Evolutionary conservation across 2,329 filamentous ascomycete genomes (phyloP).

Genomic region (Pseudogymnoascus sp.): DNA sequence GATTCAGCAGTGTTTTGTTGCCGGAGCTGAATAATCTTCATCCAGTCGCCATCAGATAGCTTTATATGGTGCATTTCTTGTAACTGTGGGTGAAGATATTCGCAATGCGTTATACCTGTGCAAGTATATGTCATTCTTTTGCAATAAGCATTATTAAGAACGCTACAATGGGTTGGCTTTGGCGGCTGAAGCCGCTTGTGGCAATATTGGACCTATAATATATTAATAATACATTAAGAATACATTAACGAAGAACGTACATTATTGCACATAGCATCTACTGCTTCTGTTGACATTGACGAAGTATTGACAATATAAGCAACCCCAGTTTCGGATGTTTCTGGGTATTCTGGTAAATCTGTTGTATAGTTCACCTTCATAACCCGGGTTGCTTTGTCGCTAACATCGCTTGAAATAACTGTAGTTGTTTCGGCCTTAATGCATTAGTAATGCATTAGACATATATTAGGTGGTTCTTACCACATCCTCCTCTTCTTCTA

Average conservation of each 20-base stretch:
- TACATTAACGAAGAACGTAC: not conserved
- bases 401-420: not conserved
- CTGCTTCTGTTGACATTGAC: not conserved
- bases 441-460: conserved; percentile 4
- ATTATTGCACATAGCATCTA: not conserved
- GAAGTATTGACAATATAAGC: not conserved
- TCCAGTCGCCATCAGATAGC: too few species aligned
- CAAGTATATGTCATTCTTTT: too few species aligned
- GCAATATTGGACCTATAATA: conserved; percentile 7
- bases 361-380: not conserved
- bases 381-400: not conserved
- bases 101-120: too few species aligned
- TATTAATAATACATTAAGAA: conserved; percentile 6
- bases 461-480: not conserved
- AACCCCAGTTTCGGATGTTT: conserved; percentile 1
- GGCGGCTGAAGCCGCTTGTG: not conserved
- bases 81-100: too few species aligned
- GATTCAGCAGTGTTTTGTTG: too few species aligned
- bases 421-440: not conserved
- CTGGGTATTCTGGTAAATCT: conserved; percentile 2
- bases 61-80: too few species aligned
- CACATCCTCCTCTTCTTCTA: not conserved
- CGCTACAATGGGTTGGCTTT: not conserved
- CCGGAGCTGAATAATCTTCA: too few species aligned
- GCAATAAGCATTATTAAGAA: too few species aligned